Percentiles rank a stretch among this genome's conserved stretches.
Conservation (phyloP, 1,284 basidiomycete species). For the Fomitopsis pinicola region DNA sequence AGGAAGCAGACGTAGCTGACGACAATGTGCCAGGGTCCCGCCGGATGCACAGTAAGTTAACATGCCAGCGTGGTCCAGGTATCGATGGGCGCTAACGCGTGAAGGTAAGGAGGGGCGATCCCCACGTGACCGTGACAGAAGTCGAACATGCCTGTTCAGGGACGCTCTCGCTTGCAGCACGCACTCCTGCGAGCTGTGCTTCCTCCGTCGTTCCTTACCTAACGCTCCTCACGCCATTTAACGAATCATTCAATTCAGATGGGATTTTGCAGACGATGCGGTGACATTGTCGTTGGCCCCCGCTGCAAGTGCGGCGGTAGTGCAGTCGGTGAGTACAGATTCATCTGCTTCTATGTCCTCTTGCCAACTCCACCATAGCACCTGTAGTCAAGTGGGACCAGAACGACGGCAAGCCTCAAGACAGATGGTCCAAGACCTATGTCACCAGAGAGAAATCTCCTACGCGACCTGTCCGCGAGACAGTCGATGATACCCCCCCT, state of each 20-base stretch:
- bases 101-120: constrained; percentile 7
- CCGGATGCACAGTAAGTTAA: too few relatives aligned
- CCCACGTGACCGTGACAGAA: constrained; percentile 19
- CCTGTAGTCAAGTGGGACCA: constrained; percentile 64
- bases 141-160: constrained; percentile 2
- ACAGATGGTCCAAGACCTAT: constrained; percentile 77
- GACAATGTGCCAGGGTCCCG: too few relatives aligned
- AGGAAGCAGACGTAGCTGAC: not conserved
- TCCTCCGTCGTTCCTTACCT: constrained; percentile 1
- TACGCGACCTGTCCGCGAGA: constrained; percentile 4
- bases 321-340: constrained; percentile 52
- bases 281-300: constrained; percentile 65
- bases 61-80: too few relatives aligned
- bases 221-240: not conserved
- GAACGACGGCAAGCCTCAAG: constrained; percentile 41
- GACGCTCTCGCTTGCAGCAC: constrained; percentile 1
- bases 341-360: not conserved
- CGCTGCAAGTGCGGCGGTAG: constrained; percentile 76
- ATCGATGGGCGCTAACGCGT: not conserved
- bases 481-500: not conserved
- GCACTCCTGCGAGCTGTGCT: constrained; percentile 1
- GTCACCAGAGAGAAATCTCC: constrained; percentile 48
- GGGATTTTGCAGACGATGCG: constrained; percentile 79
- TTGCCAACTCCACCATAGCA: constrained; percentile 34
- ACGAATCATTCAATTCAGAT: constrained; percentile 33